These are phyloP conservation scores for Aspergillus transmontanensis DNA, from an alignment of 2,329 filamentous ascomycete species.

Conservation along the genomic window DNA sequence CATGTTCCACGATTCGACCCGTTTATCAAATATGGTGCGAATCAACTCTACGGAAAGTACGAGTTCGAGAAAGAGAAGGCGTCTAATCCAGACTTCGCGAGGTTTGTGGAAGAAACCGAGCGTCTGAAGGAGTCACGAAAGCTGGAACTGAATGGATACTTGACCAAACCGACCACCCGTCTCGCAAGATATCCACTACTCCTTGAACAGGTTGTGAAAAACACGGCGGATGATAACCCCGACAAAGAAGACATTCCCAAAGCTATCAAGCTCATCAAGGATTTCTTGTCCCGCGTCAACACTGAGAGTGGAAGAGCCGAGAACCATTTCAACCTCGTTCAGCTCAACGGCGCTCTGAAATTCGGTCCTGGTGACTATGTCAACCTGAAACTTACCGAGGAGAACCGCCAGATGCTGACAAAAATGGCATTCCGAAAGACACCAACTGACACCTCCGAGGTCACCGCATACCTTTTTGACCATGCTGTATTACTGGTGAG, in stretches of 20 bases:
- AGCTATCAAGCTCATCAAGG: constrained; percentile 82
- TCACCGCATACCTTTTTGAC: constrained; percentile 94
- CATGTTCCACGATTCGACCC: constrained; percentile 91
- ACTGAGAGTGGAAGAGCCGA: constrained; percentile 95
- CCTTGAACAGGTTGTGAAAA: constrained; percentile 87
- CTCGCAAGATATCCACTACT: constrained; percentile 91
- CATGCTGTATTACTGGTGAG: constrained; percentile 91
- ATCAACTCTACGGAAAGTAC: constrained; percentile 94
- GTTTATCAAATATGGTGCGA: constrained; percentile 94
- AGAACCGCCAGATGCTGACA: constrained; percentile 88
- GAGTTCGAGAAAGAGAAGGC: constrained; percentile 97
- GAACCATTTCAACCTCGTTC: constrained; percentile 93
- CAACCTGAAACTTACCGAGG: constrained; percentile 91
- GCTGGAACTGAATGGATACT: constrained; percentile 92
- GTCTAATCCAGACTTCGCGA: constrained; percentile 78
- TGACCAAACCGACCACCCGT: constrained; percentile 96
- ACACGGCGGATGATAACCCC: constrained; percentile 83
- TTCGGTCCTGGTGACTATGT: constrained; percentile 89
- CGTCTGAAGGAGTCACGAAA: constrained; percentile 95
- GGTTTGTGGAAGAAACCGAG: constrained; percentile 96
- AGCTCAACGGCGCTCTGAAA: constrained; percentile 86
- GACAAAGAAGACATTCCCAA: constrained; percentile 92
- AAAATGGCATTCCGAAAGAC: constrained; percentile 94
- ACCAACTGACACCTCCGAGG: constrained; percentile 82
- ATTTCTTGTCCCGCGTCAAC: constrained; percentile 86